Base-by-base conservation (phyloP, 2,329 filamentous ascomycete species). In the Dactylellina drechsleri region DNA sequence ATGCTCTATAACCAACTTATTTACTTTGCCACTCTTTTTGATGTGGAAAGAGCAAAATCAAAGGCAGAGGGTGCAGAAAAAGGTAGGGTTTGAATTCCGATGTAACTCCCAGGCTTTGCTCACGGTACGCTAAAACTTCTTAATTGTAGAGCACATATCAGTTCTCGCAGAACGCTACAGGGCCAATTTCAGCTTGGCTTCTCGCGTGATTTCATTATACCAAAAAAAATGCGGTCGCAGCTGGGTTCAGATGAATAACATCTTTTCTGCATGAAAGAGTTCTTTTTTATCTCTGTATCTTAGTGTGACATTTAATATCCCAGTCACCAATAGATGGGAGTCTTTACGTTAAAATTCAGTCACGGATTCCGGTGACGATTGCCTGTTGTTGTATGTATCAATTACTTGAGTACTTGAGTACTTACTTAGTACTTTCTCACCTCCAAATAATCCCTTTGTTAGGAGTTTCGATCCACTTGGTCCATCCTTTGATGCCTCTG, bases 1-100 rank as follows among this genome's bases (percentile, higher is more conserved):
- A 90, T 91, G 79, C 86, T 98, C 72, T 98, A 97, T 84, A 98
- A 96, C 82, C 95, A 99, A 83, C 85, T 99, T 47, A 84, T 98
- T 65, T 99, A 97, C 83, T 91, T 93, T 81, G 87, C 91, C 31
- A 87, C 87, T 57, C 83, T 98, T 66, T 99, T 93, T 85, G 93
- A 99, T 82, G 91, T 96, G 2, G 93, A 98, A 76, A 92, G 92
- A 83, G 91, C 91, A 13, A 87, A 88, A 77, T 80, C 79, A 53
- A 85, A 83, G 76, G 68, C 66, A 18, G 82, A 81, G 53, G 84
- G 82, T n/a, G 83, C 83, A 6, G 84, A 84, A 23, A 87, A 85
- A 52, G 81, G 80, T 79, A 80, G 77, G 26, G 18, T 15, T 26
- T n/a, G n/a, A 36, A 23, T 28, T 45, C 20, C 31, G 8, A n/a